Evolutionary conservation across 345 rosid species (phyloP), one percentile per base, ranked within the genome.

Genomic region (Erodium maritimum): DNA sequence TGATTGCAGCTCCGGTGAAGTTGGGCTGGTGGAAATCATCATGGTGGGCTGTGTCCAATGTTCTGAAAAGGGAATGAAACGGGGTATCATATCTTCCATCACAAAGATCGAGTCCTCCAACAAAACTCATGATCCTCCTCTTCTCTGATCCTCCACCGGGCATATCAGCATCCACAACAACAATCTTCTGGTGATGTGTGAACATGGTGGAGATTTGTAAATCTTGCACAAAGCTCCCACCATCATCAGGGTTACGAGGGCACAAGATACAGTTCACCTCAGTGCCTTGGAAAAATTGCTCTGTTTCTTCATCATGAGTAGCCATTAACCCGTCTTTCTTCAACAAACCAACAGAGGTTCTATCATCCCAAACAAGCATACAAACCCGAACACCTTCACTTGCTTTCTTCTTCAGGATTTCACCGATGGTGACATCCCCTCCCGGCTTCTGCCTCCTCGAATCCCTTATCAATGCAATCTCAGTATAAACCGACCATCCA

Each of bases 1-100:
- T 75, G 61, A 93, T 87, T 17, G 95, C 61, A 48, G 82, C 88
- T 23, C 78, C 95, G 0, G 80, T 19, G 65, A 85, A 93, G 71
- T 93, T 93, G 23, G 99, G 99, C 67, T 93, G 99, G 73, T 93
- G 97, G 70, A 93, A 93, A 72, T 93, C 99, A 64, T 89, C 95
- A 57, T 93, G 95, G 70, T 93, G 99, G 0, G 90, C 95, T 0
- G 95, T 82, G 77, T 85, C 95, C 71, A 93, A 60, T 7, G 99
- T 93, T 72, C 99, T 86, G 73, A 93, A 93, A 65, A 93, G 82
- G 37, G 99, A 83, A 71, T 93, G 99, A 79, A 93, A 93, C 0
- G 89, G 86, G 19, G 95, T 65, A 65, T 89, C 99, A 0, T 89
- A 93, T 70, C 99, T 86, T 57, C 96, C 99, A 76, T 93, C 99